These are phyloP conservation scores for Achaetomium macrosporum DNA, from an alignment of 2,329 filamentous ascomycete genomes.

Conservation along the genomic window DNA sequence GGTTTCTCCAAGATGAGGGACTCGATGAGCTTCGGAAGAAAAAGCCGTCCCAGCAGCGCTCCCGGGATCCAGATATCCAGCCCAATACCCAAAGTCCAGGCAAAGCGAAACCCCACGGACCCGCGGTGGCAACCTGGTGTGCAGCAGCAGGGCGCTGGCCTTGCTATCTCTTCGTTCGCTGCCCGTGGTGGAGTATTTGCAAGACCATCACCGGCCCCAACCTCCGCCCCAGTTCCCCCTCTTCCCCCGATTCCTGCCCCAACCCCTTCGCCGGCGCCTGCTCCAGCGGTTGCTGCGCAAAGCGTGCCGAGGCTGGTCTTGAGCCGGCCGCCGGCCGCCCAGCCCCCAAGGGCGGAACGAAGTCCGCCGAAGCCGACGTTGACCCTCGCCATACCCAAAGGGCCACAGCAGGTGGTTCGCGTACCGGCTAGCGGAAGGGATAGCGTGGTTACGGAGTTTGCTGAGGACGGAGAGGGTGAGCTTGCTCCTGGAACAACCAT, in stretches of 20 bases:
- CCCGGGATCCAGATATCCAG: constrained; percentile 37
- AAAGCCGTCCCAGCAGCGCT: constrained; percentile 16
- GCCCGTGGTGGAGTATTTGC: constrained; percentile 7
- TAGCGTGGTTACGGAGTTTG: constrained; percentile 47
- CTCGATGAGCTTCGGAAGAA: constrained; percentile 30
- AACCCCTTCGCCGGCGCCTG: constrained; percentile 13
- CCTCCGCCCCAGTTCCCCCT: constrained; percentile 3
- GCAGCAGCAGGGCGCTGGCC: constrained; percentile 6
- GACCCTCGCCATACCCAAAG: constrained; percentile 34
- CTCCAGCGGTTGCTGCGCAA: not conserved
- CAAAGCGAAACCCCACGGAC: constrained; percentile 17
- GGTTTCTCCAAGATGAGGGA: constrained; percentile 35
- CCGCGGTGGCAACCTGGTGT: constrained; percentile 7
- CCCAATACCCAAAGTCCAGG: constrained; percentile 31
- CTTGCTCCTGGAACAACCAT: constrained; percentile 35
- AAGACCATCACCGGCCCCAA: not conserved
- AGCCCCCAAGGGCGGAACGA: constrained; percentile 18
- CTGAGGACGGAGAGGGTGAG: constrained; percentile 42
- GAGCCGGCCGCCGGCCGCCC: constrained; percentile 14
- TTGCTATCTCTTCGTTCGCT: constrained; percentile 12
- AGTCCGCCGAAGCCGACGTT: constrained; percentile 37
- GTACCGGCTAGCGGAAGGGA: constrained; percentile 26
- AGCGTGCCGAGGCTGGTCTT: constrained; percentile 19
- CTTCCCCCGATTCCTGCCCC: not conserved
- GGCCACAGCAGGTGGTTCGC: constrained; percentile 5